Evolutionary conservation across 179 eudicot genomes (phyloP).

Genomic region (Gypsophila paniculata): DNA sequence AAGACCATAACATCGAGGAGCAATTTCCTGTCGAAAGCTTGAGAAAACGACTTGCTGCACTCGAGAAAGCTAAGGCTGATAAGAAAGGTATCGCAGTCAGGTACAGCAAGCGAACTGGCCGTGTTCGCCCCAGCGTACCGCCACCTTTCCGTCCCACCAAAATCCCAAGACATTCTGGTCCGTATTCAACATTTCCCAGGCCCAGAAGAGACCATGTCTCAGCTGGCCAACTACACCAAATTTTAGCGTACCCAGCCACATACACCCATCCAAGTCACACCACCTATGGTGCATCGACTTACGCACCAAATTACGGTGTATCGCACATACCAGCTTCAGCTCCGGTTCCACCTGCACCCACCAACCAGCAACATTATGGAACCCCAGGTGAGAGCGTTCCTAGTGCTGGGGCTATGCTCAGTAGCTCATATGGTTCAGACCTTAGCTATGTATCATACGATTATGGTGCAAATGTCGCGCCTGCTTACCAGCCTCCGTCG

Average conservation of each 20-base stretch:
- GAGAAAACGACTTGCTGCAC: slow-evolving; percentile 32
- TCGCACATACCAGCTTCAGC: slow-evolving; percentile 26
- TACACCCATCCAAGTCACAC: slow-evolving; percentile 37
- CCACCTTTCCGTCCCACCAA: slow-evolving; percentile 38
- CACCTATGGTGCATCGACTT: slow-evolving; percentile 30
- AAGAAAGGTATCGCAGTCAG: slow-evolving; percentile 34
- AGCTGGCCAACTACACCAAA: slow-evolving; percentile 27
- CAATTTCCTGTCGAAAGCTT: slow-evolving; percentile 38
- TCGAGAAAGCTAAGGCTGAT: slow-evolving; percentile 49
- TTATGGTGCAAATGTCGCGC: slow-evolving; percentile 31
- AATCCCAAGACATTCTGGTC: slow-evolving; percentile 27
- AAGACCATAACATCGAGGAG: slow-evolving; percentile 47
- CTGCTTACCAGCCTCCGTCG: slow-evolving; percentile 22
- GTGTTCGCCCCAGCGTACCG: slow-evolving; percentile 27
- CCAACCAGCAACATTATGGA: slow-evolving; percentile 29
- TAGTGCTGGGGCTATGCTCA: slow-evolving; percentile 20
- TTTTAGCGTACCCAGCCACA: slow-evolving; percentile 26
- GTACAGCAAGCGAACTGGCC: slow-evolving; percentile 39
- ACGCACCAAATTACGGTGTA: slow-evolving; percentile 31
- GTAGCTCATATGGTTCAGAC: slow-evolving; percentile 34
- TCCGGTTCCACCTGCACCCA: slow-evolving; percentile 1
- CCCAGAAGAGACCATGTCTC: slow-evolving; percentile 28
- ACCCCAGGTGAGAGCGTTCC: slow-evolving; percentile 23
- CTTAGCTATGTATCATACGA: slow-evolving; percentile 30
- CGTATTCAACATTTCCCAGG: slow-evolving; percentile 33